Evolutionary conservation across 306 rosid species (phyloP), one percentile per base, ranked within the genome.

Genomic region (Glycine tomentella): DNA sequence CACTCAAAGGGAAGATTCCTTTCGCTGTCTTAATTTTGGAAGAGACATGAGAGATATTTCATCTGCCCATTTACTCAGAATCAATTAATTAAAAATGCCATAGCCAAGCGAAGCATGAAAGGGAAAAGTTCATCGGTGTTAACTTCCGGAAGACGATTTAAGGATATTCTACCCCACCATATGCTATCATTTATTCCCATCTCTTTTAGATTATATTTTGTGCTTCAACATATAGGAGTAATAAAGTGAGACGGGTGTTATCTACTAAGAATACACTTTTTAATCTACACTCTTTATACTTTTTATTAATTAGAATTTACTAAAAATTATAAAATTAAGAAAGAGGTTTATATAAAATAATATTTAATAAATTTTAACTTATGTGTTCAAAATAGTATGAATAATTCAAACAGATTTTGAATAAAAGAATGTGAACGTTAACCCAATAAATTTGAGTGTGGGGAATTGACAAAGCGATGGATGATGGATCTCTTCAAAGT

Each of bases 1-100:
- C 89, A 69, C 78, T 87, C 87, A 73, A 65, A 72, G 8, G 72
- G 16, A 87, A 87, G 81, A 87, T 87, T 86, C 88, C 59, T 75
- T 53, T 52, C 38, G 63, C 79, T 25, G 57, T 76, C 84, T 50
- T 0, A 36, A 38, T 65, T 77, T 50, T 62, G 78, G 84, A 74
- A 61, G 56, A 74, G 80, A 86, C 25, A n/a, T 36, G 61, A 76
- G 73, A 81, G 61, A 72, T 70, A 34, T 69, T 64, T 56, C 53
- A 66, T 49, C 49, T 65, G 10, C 77, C 72, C 55, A 69, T 11
- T 16, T 55, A 56, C 14, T 42, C 12, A 16, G 25, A 70, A 57
- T 61, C 71, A 67, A 75, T 45, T 71, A 79, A 69, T 59, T 57
- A 20, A 2, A 61, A 48, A 20, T 20, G 20, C 20, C 44, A 20